phyloP scores from a whole-genome alignment of 352 stramenopile genomes.

The Phytophthora rubi region DNA sequence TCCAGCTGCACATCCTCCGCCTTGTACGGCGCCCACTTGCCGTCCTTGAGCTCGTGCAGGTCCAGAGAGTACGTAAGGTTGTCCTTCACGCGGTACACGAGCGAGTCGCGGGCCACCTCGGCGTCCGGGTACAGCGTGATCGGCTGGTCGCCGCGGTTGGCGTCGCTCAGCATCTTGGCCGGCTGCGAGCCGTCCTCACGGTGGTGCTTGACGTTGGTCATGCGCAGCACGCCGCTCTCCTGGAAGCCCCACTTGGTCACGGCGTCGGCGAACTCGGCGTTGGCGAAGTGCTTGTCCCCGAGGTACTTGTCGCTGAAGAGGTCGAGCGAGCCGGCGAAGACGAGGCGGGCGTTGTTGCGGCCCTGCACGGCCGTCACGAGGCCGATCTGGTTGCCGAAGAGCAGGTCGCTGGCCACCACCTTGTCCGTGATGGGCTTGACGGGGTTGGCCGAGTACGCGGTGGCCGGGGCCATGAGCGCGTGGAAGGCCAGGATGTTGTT shows the following conservation, averaged over 20 bases:
- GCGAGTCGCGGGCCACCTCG: constrained; percentile 86
- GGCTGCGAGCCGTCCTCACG: constrained; percentile 81
- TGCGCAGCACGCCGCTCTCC: constrained; percentile 87
- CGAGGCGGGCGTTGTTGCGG: constrained; percentile 91
- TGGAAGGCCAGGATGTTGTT: constrained; percentile 88
- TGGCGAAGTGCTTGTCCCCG: constrained; percentile 59
- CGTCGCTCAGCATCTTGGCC: constrained; percentile 91
- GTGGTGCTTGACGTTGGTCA: constrained; percentile 88
- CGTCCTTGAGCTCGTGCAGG: constrained; percentile 86
- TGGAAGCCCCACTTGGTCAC: constrained; percentile 89
- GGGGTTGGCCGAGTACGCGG: constrained; percentile 84
- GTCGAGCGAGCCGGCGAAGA: constrained; percentile 88
- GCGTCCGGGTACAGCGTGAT: constrained; percentile 91
- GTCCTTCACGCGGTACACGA: constrained; percentile 95
- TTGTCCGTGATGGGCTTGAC: constrained; percentile 76
- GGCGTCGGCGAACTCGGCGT: constrained; percentile 75
- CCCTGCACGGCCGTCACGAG: constrained; percentile 88
- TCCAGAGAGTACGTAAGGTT: constrained; percentile 93
- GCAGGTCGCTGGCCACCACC: constrained; percentile 64
- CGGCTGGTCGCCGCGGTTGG: constrained; percentile 85
- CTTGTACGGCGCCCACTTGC: constrained; percentile 80
- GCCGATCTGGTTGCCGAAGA: constrained; percentile 79
- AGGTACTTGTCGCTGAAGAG: constrained; percentile 92
- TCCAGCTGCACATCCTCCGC: constrained; percentile 92
- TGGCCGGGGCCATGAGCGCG: constrained; percentile 74